Percentiles rank a stretch among this genome's conserved stretches.
Conservation (phyloP, 2,329 filamentous ascomycete genomes). For the Epichloe uncinata region DNA sequence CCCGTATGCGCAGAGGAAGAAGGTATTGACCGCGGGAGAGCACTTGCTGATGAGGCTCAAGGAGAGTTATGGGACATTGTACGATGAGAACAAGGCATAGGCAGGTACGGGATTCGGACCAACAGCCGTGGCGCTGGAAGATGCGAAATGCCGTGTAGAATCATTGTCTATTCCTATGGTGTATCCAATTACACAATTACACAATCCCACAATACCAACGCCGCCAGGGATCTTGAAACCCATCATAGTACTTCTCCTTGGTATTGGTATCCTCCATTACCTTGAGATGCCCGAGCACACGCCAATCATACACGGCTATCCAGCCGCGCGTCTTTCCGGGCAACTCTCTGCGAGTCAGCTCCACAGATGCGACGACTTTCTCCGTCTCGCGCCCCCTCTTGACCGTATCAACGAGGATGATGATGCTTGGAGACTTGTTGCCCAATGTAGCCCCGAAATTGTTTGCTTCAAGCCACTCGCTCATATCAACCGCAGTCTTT, state of each 20-base stretch:
- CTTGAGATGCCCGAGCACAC: constrained; percentile 27
- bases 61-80: constrained; percentile 44
- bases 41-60: constrained; percentile 48
- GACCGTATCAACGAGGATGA: constrained; percentile 29
- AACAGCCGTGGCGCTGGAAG: not conserved
- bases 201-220: constrained; percentile 31
- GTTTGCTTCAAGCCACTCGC: constrained; percentile 18
- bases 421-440: not conserved
- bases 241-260: constrained; percentile 19
- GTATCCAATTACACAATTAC: constrained; percentile 10
- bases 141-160: no score
- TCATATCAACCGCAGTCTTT: constrained; percentile 20
- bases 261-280: constrained; percentile 23
- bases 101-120: not conserved
- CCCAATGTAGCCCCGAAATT: not conserved
- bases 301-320: constrained; percentile 34
- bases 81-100: constrained; percentile 24
- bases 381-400: constrained; percentile 17
- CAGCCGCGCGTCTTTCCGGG: constrained; percentile 19
- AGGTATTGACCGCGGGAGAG: constrained; percentile 49
- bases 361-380: constrained; percentile 20
- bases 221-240: constrained; percentile 28
- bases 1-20: constrained; percentile 38
- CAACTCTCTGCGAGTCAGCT: constrained; percentile 15
- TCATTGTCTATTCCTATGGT: no score